Evolutionary conservation across 176 grass and related monocot species (phyloP), one percentile per base, ranked within the genome.

Genomic region (Alopecurus myosuroides): DNA sequence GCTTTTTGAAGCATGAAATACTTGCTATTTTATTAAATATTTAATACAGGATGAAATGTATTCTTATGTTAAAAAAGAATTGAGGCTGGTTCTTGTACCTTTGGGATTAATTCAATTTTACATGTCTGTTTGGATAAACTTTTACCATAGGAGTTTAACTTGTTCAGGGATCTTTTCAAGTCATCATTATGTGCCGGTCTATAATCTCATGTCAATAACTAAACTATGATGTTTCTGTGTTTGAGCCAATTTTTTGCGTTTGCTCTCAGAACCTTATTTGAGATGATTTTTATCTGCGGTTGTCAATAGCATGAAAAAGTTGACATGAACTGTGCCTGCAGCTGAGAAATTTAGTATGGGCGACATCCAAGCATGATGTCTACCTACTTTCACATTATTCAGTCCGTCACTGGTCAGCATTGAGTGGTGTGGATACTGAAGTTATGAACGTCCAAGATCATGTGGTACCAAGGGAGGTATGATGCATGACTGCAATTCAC

Each of bases 331-430:
- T 94, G 31, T 81, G 33, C 58, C 28, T 91, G 45, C 88, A 97
- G 94, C 78, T 97, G 63, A 89, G 91, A 76, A 97, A 97, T 86
- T 90, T 97, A 81, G 85, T 93, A 36, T 97, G 94, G 94, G 89
- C 91, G 28, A 93, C 94, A 81, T 91, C 94, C 60, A 97, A 97
- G 84, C 91, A 93, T 60, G 94, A 97, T 23, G 81, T 91, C 34
- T 97, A 91, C 78, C 73, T 91, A 64, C 68, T 88, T 35, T 90
- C 82, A 5, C n/a, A 89, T 89, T 93, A 80, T 82, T 85, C 77
- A 46, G 70, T 97, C 82, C 85, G 66, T 82, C 94, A 97, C 66
- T 97, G 94, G 94, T 97, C 94, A 3, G 83, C 94, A 82, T 69
- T 93, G 78, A 87, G 44, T 70, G 76, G 84, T 72, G 31, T 69